Base-by-base conservation (phyloP, 495 filamentous ascomycete genomes). In the Aspergillus asperescens region DNA sequence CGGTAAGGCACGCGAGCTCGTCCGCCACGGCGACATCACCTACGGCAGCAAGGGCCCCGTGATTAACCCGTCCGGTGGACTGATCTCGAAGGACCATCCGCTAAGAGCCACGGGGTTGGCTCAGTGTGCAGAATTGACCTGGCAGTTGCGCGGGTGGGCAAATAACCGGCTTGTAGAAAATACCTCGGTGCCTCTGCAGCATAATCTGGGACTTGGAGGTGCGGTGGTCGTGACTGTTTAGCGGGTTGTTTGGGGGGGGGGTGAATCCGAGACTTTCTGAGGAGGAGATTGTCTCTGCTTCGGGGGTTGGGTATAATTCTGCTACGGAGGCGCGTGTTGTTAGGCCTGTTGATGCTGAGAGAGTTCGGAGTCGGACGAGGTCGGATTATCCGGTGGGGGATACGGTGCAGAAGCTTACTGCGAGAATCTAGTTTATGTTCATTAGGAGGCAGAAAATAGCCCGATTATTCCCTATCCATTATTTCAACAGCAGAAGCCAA, bases 11-110 rank as follows among this genome's bases (percentile, higher is more conserved):
- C 91, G 96, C 63, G 89, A 96, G 67, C 82, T 98, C 77, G 89
- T 96, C 20, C 81, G 92, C 8, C 72, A 67, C 8, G 91, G 90
- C 16, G 89, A 90, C 56, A 96, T 96, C 65, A 96, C 93, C 0
- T 96, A 95, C 61, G 91, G 90, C 39, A 88, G 89, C 8, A 84
- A 87, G 58, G 74, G 50, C 5, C 28, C 86, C 51, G 82, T 97
- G 43, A 84, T 98, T 58, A 98, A 98, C 67, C 93, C 93, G 1
- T 90, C 86, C 2, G 93, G 93, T 23, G 93, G 93, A 7, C 78
- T 98, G 7, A 96, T 96, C 49, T 91, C 86, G 37, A 98, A 98
- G 71, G 93, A 93, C 23, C 93, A 98, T 65, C 93, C 93, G 0
- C 80, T 98, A 6, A 93, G 93, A 5, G 93, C 93, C 0, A 92